Base-by-base conservation (phyloP, 2,329 filamentous ascomycete genomes). In the Xylaria sp. region DNA sequence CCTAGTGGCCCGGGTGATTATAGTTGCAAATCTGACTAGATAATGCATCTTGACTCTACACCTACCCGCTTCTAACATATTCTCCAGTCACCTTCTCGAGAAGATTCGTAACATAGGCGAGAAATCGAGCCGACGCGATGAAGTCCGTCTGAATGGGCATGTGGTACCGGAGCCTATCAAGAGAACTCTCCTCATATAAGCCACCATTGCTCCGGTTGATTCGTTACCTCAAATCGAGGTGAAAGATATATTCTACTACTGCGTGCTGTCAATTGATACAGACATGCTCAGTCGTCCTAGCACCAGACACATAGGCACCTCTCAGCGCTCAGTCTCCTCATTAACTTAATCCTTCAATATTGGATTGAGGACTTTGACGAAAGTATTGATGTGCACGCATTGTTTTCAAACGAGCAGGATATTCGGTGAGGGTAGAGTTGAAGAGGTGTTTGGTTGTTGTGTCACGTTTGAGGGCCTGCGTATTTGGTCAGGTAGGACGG, bases 71-170 rank as follows among this genome's bases (percentile, higher is more conserved):
- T 67, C 70, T 73, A 63, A 72, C 67, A 69, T 60, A 3, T 55
- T 45, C 17, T 62, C 24, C 73, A 88, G 85, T 77, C 83, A 88
- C 72, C 79, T 88, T n/a, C 82, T 88, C 62, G 84, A 86, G 12
- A 88, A 87, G 69, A 82, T 88, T 67, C 84, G 84, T 67, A 79
- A 76, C 12, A 73, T 86, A 64, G 82, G 82, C 61, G 82, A 82
- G 59, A 81, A 78, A 58, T 74, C 78, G 1, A 71, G 74, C 36
- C 74, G 75, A n/a, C 73, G 75, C 17, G 76, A 80, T 27, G 77
- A 80, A 14, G 51, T 58, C 2, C 55, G 70, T 3, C 39, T 82
- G 19, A 75, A 82, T 55, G 80, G 78, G 30, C 61, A 75, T 2
- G 50, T 72, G n/a, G 73, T 80, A 1, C 82, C 83, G 1, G 75